These are phyloP conservation scores for Cutaneotrichosporon cyanovorans DNA, from an alignment of 1,284 basidiomycete species.

Conservation along the genomic window DNA sequence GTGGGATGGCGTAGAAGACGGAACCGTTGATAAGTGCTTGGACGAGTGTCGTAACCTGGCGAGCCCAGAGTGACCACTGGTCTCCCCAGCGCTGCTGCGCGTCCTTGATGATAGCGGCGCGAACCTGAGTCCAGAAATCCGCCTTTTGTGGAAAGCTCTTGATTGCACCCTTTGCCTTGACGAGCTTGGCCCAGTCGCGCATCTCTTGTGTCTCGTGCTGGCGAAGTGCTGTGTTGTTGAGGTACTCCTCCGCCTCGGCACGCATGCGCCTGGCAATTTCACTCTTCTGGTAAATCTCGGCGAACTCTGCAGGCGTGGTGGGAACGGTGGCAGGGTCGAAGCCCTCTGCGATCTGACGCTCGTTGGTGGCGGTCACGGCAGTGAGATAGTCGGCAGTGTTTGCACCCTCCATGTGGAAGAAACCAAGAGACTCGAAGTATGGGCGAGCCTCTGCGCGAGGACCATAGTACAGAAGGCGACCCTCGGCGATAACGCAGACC, in stretches of 20 bases:
- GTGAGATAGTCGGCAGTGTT: constrained; percentile 56
- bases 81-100: constrained; percentile 40
- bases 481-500: constrained; percentile 61
- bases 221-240: constrained; percentile 17
- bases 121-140: constrained; percentile 32
- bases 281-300: constrained; percentile 25
- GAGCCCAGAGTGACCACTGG: constrained; percentile 28
- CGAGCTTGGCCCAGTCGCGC: constrained; percentile 16
- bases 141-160: constrained; percentile 22
- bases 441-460: constrained; percentile 60
- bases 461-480: constrained; percentile 74
- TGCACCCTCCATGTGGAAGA: constrained; percentile 48
- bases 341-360: constrained; percentile 52
- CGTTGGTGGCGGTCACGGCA: constrained; percentile 54
- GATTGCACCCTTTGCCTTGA: constrained; percentile 21
- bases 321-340: constrained; percentile 49
- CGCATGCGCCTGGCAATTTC: constrained; percentile 28
- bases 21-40: constrained; percentile 55
- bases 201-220: constrained; percentile 19
- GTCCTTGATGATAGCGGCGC: constrained; percentile 33
- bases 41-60: constrained; percentile 31
- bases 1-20: constrained; percentile 60
- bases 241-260: constrained; percentile 29
- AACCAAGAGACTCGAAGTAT: constrained; percentile 74
- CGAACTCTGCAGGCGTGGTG: constrained; percentile 56